These are phyloP conservation scores for Meyerozyma guilliermondii DNA, from an alignment of 1,139 yeast species.

Conservation along the genomic window DNA sequence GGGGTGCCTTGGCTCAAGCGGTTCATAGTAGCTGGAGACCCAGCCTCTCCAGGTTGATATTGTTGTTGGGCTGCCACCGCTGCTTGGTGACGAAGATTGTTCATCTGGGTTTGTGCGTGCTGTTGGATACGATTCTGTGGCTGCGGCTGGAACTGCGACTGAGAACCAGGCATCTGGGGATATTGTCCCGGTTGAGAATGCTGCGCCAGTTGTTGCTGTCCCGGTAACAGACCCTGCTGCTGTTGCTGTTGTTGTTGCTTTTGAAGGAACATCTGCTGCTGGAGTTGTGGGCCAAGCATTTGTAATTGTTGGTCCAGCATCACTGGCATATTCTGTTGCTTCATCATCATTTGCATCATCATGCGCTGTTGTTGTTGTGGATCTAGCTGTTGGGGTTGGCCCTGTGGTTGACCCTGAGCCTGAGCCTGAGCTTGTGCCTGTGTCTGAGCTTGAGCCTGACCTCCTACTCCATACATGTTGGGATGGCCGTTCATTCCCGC, in stretches of 20 bases:
- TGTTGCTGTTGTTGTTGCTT: constrained; percentile 16
- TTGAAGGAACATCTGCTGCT: constrained; percentile 23
- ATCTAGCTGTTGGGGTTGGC: constrained; percentile 6
- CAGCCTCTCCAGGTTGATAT: constrained; percentile 11
- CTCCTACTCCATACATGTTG: constrained; percentile 11
- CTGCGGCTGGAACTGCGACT: constrained; percentile 13
- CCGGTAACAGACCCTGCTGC: constrained; percentile 11
- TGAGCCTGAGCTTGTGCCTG: constrained; percentile 7
- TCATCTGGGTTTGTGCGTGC: constrained; percentile 51
- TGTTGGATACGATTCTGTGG: constrained; percentile 38
- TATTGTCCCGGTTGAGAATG: constrained; percentile 7
- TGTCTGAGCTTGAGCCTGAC: constrained; percentile 5
- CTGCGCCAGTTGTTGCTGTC: constrained; percentile 3
- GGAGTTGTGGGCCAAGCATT: constrained; percentile 16
- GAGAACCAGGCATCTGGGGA: constrained; percentile 11
- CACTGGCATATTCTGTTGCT: constrained; percentile 9
- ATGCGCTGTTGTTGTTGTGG: constrained; percentile 16
- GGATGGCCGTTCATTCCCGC: constrained; percentile 35
- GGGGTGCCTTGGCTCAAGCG: not conserved
- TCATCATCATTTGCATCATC: constrained; percentile 22
- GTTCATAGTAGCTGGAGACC: not conserved
- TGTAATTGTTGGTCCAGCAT: constrained; percentile 14
- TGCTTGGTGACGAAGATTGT: constrained; percentile 45
- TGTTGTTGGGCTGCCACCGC: constrained; percentile 29
- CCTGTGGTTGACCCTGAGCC: constrained; percentile 7